Evolutionary conservation across 2,329 filamentous ascomycete species (phyloP).

Genomic region (Amauroascus verrucosus): DNA sequence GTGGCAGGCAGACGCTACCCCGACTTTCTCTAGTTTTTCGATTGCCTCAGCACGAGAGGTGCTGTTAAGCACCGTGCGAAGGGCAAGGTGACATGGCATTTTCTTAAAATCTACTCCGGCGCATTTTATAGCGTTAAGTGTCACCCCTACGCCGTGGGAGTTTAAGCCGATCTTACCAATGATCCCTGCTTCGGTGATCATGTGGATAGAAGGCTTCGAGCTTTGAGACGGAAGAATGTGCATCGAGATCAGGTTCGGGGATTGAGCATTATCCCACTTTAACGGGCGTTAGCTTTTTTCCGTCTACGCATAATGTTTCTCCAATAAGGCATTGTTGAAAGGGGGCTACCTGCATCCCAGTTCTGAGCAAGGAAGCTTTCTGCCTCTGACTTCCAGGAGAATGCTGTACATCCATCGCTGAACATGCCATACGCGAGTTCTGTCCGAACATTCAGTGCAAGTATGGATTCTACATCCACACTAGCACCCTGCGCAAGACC

Average conservation of each 20-base stretch:
- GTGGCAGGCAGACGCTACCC: slow-evolving; percentile 45
- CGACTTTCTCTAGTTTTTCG: slow-evolving; percentile 33
- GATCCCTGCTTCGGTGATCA: slow-evolving; percentile 49
- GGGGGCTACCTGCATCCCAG: slow-evolving; percentile 37
- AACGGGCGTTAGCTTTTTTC: not conserved
- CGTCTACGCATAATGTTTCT: not conserved
- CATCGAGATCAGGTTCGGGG: slow-evolving; percentile 41
- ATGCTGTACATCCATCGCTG: slow-evolving; percentile 48
- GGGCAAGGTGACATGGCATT: slow-evolving; percentile 46
- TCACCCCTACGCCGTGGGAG: slow-evolving; percentile 43
- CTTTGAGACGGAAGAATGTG: slow-evolving; percentile 35
- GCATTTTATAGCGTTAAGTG: slow-evolving; percentile 47
- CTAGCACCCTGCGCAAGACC: slow-evolving; percentile 47
- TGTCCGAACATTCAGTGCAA: slow-evolving; percentile 50
- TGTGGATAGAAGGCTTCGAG: slow-evolving; percentile 37
- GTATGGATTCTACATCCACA: slow-evolving; percentile 41
- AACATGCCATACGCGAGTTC: slow-evolving; percentile 50
- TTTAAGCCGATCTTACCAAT: slow-evolving; percentile 53
- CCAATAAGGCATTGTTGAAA: not conserved
- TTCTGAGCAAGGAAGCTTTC: slow-evolving; percentile 43
- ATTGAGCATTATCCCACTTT: slow-evolving; percentile 40
- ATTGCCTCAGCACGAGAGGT: slow-evolving; percentile 38
- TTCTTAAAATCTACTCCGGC: slow-evolving; percentile 39
- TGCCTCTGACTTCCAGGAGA: slow-evolving; percentile 40
- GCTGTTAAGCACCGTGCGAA: slow-evolving; percentile 45